A percentile compares a stretch with the other conserved stretches of the same genome.
Evolutionary conservation across 805 yeast species (phyloP).

Genomic region (Ogataea corticis): DNA sequence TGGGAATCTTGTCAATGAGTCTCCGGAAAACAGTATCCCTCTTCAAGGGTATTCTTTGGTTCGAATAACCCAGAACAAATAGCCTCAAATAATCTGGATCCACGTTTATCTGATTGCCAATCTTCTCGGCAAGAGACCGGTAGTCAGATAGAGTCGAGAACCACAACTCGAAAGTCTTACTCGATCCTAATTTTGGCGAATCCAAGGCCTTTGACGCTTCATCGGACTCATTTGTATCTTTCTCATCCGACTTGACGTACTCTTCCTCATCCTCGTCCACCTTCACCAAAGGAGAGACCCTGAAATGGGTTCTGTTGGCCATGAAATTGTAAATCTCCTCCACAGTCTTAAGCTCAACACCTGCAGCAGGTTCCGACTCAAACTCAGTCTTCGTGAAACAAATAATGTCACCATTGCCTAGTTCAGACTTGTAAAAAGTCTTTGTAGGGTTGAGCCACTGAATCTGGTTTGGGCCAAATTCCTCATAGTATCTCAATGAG

Average conservation of each 20-base stretch:
- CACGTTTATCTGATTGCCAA: conserved; percentile 54
- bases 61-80: conserved; percentile 57
- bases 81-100: conserved; percentile 66
- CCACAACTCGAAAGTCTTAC: conserved; percentile 58
- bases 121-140: conserved; percentile 57
- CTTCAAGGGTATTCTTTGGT: conserved; percentile 51
- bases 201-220: conserved; percentile 17
- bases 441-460: conserved; percentile 41
- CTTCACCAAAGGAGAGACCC: conserved; percentile 44
- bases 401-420: conserved; percentile 70
- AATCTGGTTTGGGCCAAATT: conserved; percentile 54
- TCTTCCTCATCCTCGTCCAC: conserved; percentile 50
- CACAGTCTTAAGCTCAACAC: conserved; percentile 33
- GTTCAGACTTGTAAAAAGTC: conserved; percentile 56
- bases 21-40: conserved; percentile 36
- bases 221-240: conserved; percentile 28
- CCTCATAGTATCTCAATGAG: conserved; percentile 53
- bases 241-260: conserved; percentile 42
- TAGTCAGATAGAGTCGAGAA: conserved; percentile 61
- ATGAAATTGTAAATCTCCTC: conserved; percentile 54
- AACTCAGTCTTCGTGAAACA: conserved; percentile 29
- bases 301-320: conserved; percentile 60
- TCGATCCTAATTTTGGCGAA: conserved; percentile 13
- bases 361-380: conserved; percentile 3
- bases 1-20: conserved; percentile 46